Base-by-base conservation (phyloP, 2,329 filamentous ascomycete species). In the Phialophora macrospora region DNA sequence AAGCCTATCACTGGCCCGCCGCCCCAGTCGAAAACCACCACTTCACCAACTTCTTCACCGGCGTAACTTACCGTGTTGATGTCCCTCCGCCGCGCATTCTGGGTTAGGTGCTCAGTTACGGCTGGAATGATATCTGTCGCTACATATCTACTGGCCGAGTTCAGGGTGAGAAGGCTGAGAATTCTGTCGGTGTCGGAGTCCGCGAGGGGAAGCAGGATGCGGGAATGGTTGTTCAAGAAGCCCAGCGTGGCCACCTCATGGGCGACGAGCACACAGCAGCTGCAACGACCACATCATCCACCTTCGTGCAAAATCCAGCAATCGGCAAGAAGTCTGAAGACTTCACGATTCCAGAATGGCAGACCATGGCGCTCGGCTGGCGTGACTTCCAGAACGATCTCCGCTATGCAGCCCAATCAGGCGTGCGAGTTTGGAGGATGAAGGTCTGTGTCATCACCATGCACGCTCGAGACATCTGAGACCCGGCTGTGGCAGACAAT, bases 391-490 rank as follows among this genome's bases (percentile, higher is more conserved):
- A 68, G 57, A 54, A 62, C 22, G 68, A 71, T 52, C 51, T 70
- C 34, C 24, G 28, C 22, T 14, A 64, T 41, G 69, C 65, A 4
- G 65, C 63, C 11, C 49, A 26, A 24, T 44, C 30, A n/a, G 68
- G 68, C 24, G 68, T 68, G 4, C 63, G 56, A 30, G 55, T 71
- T 32, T 71, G 68, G 68, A 58, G 69, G 48, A 69, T 68, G 62
- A 70, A 68, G 63, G 65, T 70, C 14, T 34, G 58, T 44, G 63
- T 60, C 30, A 59, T 68, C 26, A 56, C 22, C 20, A 26, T 51
- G 48, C 38, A 44, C n/a, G 38, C 38, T 20, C 38, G 38, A 44
- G 38, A 44, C 38, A n/a, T 17, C 38, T 9, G 38, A 44, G 38
- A 3, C 17, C 8, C 6, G 14, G 38, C 14, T 20, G 17, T 20